Evolutionary conservation across 2,329 filamentous ascomycete species (phyloP).

Genomic region (Aureobasidium vineae): DNA sequence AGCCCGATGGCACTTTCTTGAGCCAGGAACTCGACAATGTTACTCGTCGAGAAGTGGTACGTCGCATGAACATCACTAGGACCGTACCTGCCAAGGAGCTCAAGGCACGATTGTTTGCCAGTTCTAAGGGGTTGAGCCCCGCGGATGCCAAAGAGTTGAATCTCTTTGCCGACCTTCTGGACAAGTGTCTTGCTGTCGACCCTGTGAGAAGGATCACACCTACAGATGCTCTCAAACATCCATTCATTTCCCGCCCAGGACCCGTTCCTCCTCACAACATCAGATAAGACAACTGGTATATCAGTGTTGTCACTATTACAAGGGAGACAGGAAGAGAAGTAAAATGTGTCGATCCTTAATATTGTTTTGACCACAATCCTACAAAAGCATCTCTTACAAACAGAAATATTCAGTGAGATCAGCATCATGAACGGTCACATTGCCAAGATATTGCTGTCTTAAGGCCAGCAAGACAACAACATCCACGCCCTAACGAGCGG

Average conservation of each 20-base stretch:
- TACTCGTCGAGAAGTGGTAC: conserved; percentile 73
- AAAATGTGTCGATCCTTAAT: neutral
- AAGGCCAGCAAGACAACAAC: conserved; percentile 9
- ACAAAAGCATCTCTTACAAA: neutral
- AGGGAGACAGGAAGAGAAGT: conserved; percentile 2
- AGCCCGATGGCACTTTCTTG: conserved; percentile 78
- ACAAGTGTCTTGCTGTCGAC: conserved; percentile 84
- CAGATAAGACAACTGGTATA: conserved; percentile 2
- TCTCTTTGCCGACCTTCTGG: conserved; percentile 81
- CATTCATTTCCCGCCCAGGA: conserved; percentile 65
- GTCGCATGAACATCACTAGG: conserved; percentile 67
- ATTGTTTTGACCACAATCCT: conserved; percentile 1
- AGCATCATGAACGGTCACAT: conserved; percentile 21
- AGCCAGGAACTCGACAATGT: conserved; percentile 85
- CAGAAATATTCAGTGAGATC: conserved; percentile 5
- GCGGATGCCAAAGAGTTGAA: conserved; percentile 73
- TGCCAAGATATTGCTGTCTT: conserved; percentile 25
- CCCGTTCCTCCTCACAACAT: conserved; percentile 12
- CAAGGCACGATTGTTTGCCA: conserved; percentile 69
- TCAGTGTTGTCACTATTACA: neutral
- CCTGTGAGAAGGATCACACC: conserved; percentile 90
- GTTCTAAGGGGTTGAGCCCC: conserved; percentile 68
- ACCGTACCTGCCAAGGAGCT: conserved; percentile 66
- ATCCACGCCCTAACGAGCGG: neutral
- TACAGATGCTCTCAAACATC: conserved; percentile 80